Percentiles rank a stretch among this genome's conserved stretches.
Evolutionary conservation across 371 early-diverging fungal species (phyloP).

Genomic region (Mortierella sp.): DNA sequence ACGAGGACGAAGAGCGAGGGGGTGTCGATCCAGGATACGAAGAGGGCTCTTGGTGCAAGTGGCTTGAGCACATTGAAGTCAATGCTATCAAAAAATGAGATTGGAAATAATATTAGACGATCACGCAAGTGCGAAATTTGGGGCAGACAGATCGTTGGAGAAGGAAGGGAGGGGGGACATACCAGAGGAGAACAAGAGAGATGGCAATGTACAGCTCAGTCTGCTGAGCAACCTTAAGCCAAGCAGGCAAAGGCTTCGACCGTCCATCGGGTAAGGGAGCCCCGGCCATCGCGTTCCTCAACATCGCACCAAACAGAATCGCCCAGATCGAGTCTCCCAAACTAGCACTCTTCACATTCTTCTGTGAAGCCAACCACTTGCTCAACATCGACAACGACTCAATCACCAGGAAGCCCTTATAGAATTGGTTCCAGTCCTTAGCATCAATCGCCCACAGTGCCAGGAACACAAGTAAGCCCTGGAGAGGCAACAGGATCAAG

Average conservation of each 20-base stretch:
- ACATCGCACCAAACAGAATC: constrained; percentile 67
- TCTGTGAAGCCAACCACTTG: constrained; percentile 71
- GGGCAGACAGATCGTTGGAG: background rate
- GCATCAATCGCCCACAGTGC: constrained; percentile 60
- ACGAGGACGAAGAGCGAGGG: constrained; percentile 71
- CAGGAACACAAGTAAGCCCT: constrained; percentile 66
- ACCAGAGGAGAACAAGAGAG: constrained; percentile 70
- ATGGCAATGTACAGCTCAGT: constrained; percentile 74
- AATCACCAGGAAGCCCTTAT: constrained; percentile 62
- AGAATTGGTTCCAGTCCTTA: constrained; percentile 61
- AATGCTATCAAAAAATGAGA: constrained; percentile 50
- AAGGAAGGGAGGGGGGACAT: background rate
- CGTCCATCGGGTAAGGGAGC: constrained; percentile 53
- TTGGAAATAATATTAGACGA: background rate
- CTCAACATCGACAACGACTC: constrained; percentile 66
- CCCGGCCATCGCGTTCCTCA: constrained; percentile 63
- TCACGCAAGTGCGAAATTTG: background rate
- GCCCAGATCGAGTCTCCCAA: constrained; percentile 77
- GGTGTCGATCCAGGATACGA: constrained; percentile 77
- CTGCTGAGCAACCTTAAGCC: constrained; percentile 72
- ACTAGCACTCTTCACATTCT: constrained; percentile 62
- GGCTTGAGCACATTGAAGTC: constrained; percentile 70
- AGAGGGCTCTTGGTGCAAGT: constrained; percentile 71
- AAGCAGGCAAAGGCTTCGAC: constrained; percentile 61
- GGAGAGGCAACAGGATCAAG: constrained; percentile 65